Conservation (phyloP, 768 basidiomycete species). For the Clitopilus hobsonii region DNA sequence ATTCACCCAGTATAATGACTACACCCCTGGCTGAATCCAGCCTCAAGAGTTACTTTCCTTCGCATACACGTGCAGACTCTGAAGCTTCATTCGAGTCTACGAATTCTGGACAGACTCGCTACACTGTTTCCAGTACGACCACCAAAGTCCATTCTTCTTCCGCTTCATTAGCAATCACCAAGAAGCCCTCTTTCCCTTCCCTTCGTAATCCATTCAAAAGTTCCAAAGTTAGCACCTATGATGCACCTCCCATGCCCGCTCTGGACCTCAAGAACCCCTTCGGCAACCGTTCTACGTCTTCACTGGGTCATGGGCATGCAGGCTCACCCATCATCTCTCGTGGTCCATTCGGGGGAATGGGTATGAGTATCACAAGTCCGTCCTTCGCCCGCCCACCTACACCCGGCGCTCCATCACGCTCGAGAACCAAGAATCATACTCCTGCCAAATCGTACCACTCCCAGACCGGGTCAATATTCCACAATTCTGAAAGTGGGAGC, state of each 20-base stretch:
- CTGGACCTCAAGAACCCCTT: slow-evolving; percentile 80
- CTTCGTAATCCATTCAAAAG: slow-evolving; percentile 85
- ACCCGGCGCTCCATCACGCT: slow-evolving; percentile 43
- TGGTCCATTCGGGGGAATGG: slow-evolving; percentile 20
- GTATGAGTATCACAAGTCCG: slow-evolving; percentile 40
- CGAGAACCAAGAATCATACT: slow-evolving; percentile 50
- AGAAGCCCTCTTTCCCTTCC: slow-evolving; percentile 83
- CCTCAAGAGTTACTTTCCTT: slow-evolving; percentile 58
- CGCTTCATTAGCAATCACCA: slow-evolving; percentile 67
- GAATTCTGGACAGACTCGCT: slow-evolving; percentile 52
- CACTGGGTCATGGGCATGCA: slow-evolving; percentile 52
- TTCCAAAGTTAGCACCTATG: slow-evolving; percentile 38
- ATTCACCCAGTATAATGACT: slow-evolving; percentile 62
- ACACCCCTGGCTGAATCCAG: slow-evolving; percentile 42
- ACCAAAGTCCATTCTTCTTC: slow-evolving; percentile 71
- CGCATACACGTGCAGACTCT: slow-evolving; percentile 75
- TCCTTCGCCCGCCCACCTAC: slow-evolving; percentile 58
- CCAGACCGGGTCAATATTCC: slow-evolving; percentile 69
- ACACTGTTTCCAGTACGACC: slow-evolving; percentile 28
- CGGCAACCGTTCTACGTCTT: slow-evolving; percentile 69
- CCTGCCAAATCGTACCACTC: slow-evolving; percentile 74
- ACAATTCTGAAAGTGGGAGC: slow-evolving; percentile 67
- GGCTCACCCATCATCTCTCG: slow-evolving; percentile 31
- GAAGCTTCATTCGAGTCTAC: slow-evolving; percentile 73
- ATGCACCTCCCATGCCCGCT: slow-evolving; percentile 74